Evolutionary conservation across 2,329 filamentous ascomycete species (phyloP), one percentile per base, ranked within the genome.

Genomic region (Lachnellula occidentalis): DNA sequence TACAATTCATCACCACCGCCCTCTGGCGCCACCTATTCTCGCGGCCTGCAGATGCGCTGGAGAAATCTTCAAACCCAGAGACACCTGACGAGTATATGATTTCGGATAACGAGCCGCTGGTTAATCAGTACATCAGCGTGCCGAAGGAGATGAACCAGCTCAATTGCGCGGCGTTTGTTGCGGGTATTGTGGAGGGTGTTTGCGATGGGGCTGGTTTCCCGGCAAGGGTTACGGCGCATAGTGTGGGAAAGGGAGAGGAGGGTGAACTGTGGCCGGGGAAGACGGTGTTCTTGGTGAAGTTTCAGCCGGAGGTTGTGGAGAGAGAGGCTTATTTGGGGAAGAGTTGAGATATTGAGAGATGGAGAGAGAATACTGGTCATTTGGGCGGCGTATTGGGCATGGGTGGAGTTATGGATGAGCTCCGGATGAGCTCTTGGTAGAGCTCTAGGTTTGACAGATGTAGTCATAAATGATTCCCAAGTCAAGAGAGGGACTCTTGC

Each of bases 61-160:
- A 99, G 75, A 92, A 94, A 74, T 90, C 85, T 56, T 85, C 85
- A 51, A 86, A 89, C 66, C 86, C 88, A 8, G 82, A 86, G 51
- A 92, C 91, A 50, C 86, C 90, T 8, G 90, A 94, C 64, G 92
- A 97, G 76, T 99, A 97, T 78, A 97, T 99, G 92, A 94, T 99
- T 66, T 90, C 92, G 66, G 94, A 99, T 74, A 97, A 99, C 73
- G 94, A 97, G 70, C 94, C 94, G 21, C 79, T 97, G 49, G 92
- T 97, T 39, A 97, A 96, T 73, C 86, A 87, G 59, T 97, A 94
- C 74, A 88, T 99, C 68, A 90, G 85, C 65, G 87, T 97, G 51
- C 94, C 94, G 15, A 87, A 87, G 67, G 94, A 99, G 74, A 95
- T 99, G 89, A 91, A 82, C 73, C 89, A 94, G 80, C 79, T 99